Evolutionary conservation across 108 stramenopile species (phyloP).

Genomic region (Skeletonema potamos): DNA sequence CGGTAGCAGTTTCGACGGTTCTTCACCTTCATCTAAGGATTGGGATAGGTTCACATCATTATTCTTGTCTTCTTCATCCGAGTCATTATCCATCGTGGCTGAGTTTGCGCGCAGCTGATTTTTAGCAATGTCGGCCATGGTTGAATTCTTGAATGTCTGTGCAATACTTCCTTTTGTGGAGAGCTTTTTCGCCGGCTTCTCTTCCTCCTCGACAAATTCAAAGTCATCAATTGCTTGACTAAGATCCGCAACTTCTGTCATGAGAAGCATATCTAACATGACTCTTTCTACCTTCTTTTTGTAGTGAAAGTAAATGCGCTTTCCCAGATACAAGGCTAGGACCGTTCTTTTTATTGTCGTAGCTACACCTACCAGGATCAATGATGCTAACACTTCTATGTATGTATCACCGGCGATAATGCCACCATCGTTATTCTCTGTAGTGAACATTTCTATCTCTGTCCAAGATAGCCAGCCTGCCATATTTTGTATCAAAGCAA

Average conservation of each 20-base stretch:
- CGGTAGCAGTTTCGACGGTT: neutral
- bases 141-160: slow-evolving; percentile 13
- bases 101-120: neutral
- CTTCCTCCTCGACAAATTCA: slow-evolving; percentile 15
- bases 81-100: neutral
- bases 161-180: slow-evolving; percentile 3
- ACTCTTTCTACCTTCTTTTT: slow-evolving; percentile 46
- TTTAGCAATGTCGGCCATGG: slow-evolving; percentile 37
- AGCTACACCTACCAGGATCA: slow-evolving; percentile 64
- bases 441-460: slow-evolving; percentile 51
- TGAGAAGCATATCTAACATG: slow-evolving; percentile 49
- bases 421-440: slow-evolving; percentile 48
- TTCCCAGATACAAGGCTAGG: slow-evolving; percentile 57
- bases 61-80: neutral
- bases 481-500: slow-evolving; percentile 59
- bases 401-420: slow-evolving; percentile 59
- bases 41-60: neutral
- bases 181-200: neutral
- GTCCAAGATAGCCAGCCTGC: slow-evolving; percentile 68
- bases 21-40: slow-evolving; percentile 3
- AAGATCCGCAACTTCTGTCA: slow-evolving; percentile 71
- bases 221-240: slow-evolving; percentile 38
- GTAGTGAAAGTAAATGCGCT: slow-evolving; percentile 29
- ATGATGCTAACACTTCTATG: slow-evolving; percentile 53
- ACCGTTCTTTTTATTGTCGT: slow-evolving; percentile 65